Conservation (phyloP, 1,284 basidiomycete species). For the Ustilago curta region DNA sequence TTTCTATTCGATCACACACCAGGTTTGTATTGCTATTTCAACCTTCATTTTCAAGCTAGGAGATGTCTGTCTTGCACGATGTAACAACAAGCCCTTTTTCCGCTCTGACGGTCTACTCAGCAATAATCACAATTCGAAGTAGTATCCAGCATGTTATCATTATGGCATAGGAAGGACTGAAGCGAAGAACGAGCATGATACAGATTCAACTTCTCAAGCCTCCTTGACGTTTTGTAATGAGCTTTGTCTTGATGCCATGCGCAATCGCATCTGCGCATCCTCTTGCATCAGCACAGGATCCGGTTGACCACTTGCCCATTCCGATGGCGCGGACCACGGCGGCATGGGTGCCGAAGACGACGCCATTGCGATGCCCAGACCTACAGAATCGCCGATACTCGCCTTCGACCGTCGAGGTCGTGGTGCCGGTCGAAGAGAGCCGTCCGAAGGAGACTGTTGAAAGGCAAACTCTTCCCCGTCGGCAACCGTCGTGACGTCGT, state of each 20-base stretch:
- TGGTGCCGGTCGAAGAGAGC: not conserved
- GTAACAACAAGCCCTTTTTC: not conserved
- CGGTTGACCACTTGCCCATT: slow-evolving; percentile 24
- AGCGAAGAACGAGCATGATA: no score
- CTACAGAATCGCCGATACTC: slow-evolving; percentile 15
- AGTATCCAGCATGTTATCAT: no score
- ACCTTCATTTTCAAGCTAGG: not conserved
- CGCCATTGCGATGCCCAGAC: slow-evolving; percentile 21
- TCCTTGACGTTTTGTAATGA: no score
- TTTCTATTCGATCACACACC: slow-evolving; percentile 31
- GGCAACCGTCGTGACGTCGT: not conserved
- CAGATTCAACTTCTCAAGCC: no score
- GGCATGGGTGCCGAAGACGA: not conserved
- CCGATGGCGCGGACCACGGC: slow-evolving; percentile 23
- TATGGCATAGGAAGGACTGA: no score
- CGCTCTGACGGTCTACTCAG: no score
- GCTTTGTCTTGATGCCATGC: slow-evolving; percentile 24
- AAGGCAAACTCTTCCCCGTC: slow-evolving; percentile 4
- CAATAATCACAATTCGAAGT: no score
- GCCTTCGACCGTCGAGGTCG: not conserved
- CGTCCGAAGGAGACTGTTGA: slow-evolving; percentile 4
- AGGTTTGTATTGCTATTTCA: slow-evolving; percentile 13
- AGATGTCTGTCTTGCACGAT: not conserved
- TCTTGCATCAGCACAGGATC: slow-evolving; percentile 23
- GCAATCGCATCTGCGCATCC: slow-evolving; percentile 28